Conservation (phyloP, 139 green algal species). For the Yamagishiella unicocca region DNA sequence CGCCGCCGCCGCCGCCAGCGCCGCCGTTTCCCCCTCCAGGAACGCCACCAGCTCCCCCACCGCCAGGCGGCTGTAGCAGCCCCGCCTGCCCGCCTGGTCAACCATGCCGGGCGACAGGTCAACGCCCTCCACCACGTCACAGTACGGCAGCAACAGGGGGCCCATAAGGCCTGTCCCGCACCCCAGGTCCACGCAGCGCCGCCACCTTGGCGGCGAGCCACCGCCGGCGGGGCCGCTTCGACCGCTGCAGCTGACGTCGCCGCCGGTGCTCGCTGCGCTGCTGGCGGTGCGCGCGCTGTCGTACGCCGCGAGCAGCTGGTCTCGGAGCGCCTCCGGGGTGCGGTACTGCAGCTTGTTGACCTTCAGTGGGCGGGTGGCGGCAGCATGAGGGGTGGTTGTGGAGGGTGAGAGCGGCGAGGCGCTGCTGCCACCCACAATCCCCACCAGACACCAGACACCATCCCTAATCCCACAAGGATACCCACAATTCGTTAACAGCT, state of each 20-base stretch:
- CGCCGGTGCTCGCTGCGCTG: not conserved
- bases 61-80: conserved; percentile 60
- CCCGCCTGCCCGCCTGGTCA: conserved; percentile 50
- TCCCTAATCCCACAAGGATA: too few relatives aligned
- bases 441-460: too few relatives aligned
- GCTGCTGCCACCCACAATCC: too few relatives aligned
- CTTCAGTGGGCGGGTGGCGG: too few relatives aligned
- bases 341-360: conserved; percentile 50
- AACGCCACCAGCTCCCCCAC: conserved; percentile 64
- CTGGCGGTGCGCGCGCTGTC: not conserved
- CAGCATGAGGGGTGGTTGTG: too few relatives aligned
- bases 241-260: too few relatives aligned
- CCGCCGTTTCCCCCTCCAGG: conserved; percentile 29
- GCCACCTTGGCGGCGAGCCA: not conserved
- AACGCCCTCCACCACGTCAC: conserved; percentile 57
- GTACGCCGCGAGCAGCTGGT: conserved; percentile 36
- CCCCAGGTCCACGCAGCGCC: conserved; percentile 66
- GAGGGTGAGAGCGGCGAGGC: too few relatives aligned
- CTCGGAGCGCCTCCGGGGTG: conserved; percentile 43
- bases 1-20: not conserved
- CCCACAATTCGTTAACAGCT: too few relatives aligned
- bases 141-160: conserved; percentile 58
- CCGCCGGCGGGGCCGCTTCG: not conserved
- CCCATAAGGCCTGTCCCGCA: conserved; percentile 79
- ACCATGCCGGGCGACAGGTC: conserved; percentile 73